A percentile compares a stretch with the other conserved stretches of the same genome.
phyloP scores from a whole-genome alignment of 352 stramenopile species.

The Pythium monospermum region DNA sequence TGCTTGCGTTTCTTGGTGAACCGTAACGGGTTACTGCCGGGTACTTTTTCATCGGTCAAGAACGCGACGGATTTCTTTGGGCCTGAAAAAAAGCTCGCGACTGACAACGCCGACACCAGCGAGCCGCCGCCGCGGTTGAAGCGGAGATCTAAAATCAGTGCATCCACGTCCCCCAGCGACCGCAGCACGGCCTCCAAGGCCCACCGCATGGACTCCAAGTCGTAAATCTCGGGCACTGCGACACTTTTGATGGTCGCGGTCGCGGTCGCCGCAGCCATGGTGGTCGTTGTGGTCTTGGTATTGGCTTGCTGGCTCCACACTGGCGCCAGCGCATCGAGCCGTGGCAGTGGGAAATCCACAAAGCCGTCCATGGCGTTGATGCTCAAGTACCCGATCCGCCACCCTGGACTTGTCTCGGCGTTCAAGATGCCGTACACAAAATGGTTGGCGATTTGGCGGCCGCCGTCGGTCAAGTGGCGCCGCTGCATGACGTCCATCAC shows the following conservation, averaged over 20 bases:
- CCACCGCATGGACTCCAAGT: slow-evolving; percentile 85
- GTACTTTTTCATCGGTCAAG: slow-evolving; percentile 62
- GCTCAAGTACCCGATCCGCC: slow-evolving; percentile 73
- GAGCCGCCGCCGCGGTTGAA: slow-evolving; percentile 74
- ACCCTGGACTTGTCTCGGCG: slow-evolving; percentile 63
- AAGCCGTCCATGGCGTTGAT: slow-evolving; percentile 74
- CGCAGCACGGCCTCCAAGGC: slow-evolving; percentile 77
- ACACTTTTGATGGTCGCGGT: slow-evolving; percentile 9
- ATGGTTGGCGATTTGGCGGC: slow-evolving; percentile 52
- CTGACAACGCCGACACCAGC: slow-evolving; percentile 47
- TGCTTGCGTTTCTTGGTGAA: slow-evolving; percentile 61
- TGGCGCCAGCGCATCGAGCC: slow-evolving; percentile 50
- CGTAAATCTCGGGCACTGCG: slow-evolving; percentile 71
- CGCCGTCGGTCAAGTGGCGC: slow-evolving; percentile 51
- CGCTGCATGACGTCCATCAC: slow-evolving; percentile 45
- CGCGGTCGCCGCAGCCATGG: background rate
- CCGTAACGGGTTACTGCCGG: slow-evolving; percentile 22
- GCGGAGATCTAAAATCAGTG: slow-evolving; percentile 69
- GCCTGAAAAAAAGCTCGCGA: slow-evolving; percentile 70
- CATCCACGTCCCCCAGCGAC: slow-evolving; percentile 54
- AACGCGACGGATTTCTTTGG: slow-evolving; percentile 45
- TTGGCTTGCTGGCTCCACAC: slow-evolving; percentile 28
- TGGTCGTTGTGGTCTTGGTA: background rate
- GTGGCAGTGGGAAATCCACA: slow-evolving; percentile 69
- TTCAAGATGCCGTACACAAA: slow-evolving; percentile 71